phyloP scores from a whole-genome alignment of 73 alveolate genomes.

The Symbiodinium natans region DNA sequence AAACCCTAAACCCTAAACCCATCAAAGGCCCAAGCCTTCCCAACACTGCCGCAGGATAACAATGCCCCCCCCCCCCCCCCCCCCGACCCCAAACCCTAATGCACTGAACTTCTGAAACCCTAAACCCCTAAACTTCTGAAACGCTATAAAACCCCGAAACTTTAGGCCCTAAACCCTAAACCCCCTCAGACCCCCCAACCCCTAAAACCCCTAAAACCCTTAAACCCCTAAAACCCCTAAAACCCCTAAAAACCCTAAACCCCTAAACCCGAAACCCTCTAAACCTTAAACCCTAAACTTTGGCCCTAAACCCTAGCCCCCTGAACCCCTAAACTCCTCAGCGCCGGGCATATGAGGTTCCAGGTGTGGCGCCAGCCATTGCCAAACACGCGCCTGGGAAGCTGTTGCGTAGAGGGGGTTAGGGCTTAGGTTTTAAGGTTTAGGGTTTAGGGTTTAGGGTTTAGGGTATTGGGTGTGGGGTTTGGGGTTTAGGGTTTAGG shows the following conservation, averaged over 20 bases:
- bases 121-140: not conserved
- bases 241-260: not conserved
- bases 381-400: constrained; percentile 76
- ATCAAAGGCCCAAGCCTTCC: too few species aligned
- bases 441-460: not conserved
- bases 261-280: not conserved
- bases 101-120: not conserved
- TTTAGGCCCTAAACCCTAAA: not conserved
- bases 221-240: too few species aligned
- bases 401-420: not conserved
- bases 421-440: not conserved
- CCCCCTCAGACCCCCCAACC: not conserved
- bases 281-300: not conserved
- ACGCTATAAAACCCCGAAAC: not conserved
- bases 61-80: too few species aligned
- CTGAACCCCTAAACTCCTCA: not conserved
- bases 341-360: constrained; percentile 14
- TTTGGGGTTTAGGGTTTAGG: too few species aligned
- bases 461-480: too few species aligned
- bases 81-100: too few species aligned
- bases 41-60: too few species aligned
- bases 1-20: too few species aligned
- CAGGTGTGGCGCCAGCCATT: constrained; percentile 90
- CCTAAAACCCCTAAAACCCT: too few species aligned
- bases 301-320: not conserved